These are phyloP conservation scores for Polytrichum commune DNA, from an alignment of 225 moss, liverwort and hornwort genomes.

Conservation along the genomic window DNA sequence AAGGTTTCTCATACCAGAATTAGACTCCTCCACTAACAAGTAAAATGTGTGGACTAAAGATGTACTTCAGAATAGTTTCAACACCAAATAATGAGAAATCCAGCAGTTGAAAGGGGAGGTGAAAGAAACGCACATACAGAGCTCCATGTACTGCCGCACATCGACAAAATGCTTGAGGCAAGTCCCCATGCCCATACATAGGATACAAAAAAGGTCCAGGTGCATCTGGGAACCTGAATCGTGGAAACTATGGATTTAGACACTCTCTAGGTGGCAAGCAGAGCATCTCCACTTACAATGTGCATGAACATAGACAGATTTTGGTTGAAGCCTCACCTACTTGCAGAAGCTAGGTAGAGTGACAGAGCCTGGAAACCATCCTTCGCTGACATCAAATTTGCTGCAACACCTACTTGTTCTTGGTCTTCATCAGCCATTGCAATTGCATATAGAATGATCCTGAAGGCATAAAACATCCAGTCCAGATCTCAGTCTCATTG, in stretches of 20 bases:
- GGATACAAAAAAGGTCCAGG: constrained; percentile 91
- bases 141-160: constrained; percentile 93
- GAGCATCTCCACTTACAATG: too few relatives aligned
- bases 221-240: constrained; percentile 74
- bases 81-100: too few relatives aligned
- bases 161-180: constrained; percentile 96
- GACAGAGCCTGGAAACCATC: constrained; percentile 78
- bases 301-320: not conserved
- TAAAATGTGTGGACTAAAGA: too few relatives aligned
- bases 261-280: not conserved
- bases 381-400: constrained; percentile 48
- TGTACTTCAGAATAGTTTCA: too few relatives aligned
- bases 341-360: constrained; percentile 76
- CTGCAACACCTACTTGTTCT: constrained; percentile 33
- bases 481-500: too few relatives aligned
- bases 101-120: too few relatives aligned
- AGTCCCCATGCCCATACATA: constrained; percentile 95
- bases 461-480: constrained; percentile 13
- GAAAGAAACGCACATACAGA: constrained; percentile 64
- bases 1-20: too few relatives aligned
- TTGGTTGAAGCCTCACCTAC: constrained; percentile 42
- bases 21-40: too few relatives aligned
- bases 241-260: not conserved
- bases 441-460: constrained; percentile 91
- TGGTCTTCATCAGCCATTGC: constrained; percentile 88